Conservation (phyloP, 228 moss, liverwort and hornwort species). For the Sphagnum fallax region DNA sequence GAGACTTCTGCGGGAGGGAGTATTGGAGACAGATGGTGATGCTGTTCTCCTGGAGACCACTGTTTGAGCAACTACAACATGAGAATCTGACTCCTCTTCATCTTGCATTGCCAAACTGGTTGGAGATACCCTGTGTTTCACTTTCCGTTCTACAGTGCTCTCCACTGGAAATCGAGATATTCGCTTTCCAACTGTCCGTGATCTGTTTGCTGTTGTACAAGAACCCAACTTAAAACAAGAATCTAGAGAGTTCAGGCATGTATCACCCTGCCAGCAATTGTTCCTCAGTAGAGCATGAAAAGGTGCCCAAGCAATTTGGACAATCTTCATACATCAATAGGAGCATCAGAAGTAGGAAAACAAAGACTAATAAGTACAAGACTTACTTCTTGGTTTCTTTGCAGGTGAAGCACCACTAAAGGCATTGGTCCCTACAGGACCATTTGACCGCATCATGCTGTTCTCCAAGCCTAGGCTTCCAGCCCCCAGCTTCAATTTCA, state of each 20-base stretch:
- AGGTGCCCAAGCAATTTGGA: no score
- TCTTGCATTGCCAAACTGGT: slow-evolving; percentile 39
- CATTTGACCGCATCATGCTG: slow-evolving; percentile 35
- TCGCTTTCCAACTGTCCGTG: slow-evolving; percentile 80
- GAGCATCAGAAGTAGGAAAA: no score
- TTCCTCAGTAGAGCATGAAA: no score
- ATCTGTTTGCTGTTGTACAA: slow-evolving; percentile 40
- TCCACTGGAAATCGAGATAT: slow-evolving; percentile 74
- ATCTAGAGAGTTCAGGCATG: no score
- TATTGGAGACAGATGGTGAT: slow-evolving; percentile 61
- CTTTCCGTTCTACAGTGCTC: slow-evolving; percentile 52
- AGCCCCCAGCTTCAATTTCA: slow-evolving; percentile 37
- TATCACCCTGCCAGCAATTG: no score
- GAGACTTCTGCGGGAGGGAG: slow-evolving; percentile 70
- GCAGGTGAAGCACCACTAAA: slow-evolving; percentile 91
- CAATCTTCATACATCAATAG: no score
- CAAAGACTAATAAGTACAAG: no score
- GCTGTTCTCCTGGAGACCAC: slow-evolving; percentile 68
- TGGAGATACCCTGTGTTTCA: slow-evolving; percentile 19
- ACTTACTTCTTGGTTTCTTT: slow-evolving; percentile 92
- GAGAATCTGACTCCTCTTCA: slow-evolving; percentile 70
- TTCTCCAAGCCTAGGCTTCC: slow-evolving; percentile 29
- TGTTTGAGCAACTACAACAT: slow-evolving; percentile 47
- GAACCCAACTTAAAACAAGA: no score
- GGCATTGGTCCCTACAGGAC: slow-evolving; percentile 46